A percentile compares a stretch with the other conserved stretches of the same genome.
These are phyloP conservation scores for Trichophyton benhamiae DNA, from an alignment of 2,329 filamentous ascomycete genomes.

Conservation along the genomic window DNA sequence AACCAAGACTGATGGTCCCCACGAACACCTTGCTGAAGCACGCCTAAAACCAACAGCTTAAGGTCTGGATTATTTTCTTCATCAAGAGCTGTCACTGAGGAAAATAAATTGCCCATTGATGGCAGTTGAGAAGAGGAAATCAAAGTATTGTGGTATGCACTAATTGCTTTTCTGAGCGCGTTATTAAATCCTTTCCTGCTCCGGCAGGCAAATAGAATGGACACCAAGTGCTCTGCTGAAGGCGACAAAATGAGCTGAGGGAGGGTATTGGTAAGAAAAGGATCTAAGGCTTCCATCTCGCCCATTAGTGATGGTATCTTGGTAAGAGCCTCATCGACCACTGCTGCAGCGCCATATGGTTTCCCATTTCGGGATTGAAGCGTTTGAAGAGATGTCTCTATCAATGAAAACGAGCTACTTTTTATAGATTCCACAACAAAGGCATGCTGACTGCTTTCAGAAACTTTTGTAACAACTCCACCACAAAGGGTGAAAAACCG, in stretches of 20 bases:
- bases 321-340: conserved; percentile 42
- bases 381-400: conserved; percentile 39
- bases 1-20: conserved; percentile 28
- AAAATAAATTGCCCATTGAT: conserved; percentile 29
- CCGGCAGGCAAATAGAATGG: conserved; percentile 49
- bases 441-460: conserved; percentile 18
- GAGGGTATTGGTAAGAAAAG: conserved; percentile 46
- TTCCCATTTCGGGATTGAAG: conserved; percentile 48
- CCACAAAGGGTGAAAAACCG: conserved; percentile 53
- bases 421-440: conserved; percentile 25
- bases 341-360: conserved; percentile 51
- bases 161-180: conserved; percentile 28
- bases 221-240: conserved; percentile 54
- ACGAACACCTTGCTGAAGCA: conserved; percentile 25
- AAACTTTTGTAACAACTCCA: conserved; percentile 23
- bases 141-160: conserved; percentile 23
- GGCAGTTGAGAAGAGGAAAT: conserved; percentile 22
- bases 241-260: conserved; percentile 52
- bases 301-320: conserved; percentile 32
- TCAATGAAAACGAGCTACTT: conserved; percentile 26
- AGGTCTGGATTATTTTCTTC: conserved; percentile 25
- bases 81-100: conserved; percentile 27
- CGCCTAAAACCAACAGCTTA: conserved; percentile 24
- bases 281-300: conserved; percentile 32
- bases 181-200: conserved; percentile 30